phyloP scores from a whole-genome alignment of 306 rosid species.

The Herpetospermum pedunculosum region DNA sequence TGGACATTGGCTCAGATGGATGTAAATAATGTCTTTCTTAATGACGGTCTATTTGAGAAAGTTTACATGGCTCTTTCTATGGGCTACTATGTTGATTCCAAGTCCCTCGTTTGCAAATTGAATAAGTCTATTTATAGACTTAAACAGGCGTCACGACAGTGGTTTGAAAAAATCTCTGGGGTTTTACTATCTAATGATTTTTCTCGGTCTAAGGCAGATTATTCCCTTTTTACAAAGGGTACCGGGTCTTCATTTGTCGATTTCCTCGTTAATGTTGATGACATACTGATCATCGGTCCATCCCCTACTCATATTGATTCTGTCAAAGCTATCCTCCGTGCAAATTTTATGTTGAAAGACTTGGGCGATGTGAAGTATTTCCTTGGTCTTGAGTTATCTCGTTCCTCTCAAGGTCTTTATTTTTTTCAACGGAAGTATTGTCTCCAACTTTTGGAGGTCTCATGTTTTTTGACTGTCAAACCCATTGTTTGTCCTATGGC shows the following conservation, averaged over 20 bases:
- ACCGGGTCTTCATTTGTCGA: too few species aligned
- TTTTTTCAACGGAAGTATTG: too few species aligned
- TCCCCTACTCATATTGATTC: fast-evolving
- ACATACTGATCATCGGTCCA: too few species aligned
- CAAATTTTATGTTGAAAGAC: not conserved
- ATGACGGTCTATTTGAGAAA: not conserved
- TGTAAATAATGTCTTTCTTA: not conserved
- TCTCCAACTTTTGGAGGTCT: too few species aligned
- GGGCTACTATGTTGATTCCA: not conserved
- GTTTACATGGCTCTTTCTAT: too few species aligned
- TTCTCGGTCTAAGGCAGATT: not conserved
- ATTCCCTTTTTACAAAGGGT: too few species aligned
- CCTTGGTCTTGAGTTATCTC: not conserved
- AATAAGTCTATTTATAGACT: not conserved
- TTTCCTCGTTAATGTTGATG: too few species aligned
- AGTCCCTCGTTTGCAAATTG: not conserved
- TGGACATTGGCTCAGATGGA: not conserved
- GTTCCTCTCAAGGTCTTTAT: fast-evolving
- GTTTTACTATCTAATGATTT: too few species aligned
- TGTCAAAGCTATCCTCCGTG: too few species aligned
- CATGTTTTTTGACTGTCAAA: too few species aligned
- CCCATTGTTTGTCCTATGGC: too few species aligned
- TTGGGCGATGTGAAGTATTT: not conserved
- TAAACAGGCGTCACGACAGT: not conserved
- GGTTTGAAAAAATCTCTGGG: not conserved